phyloP scores from a whole-genome alignment of 2,329 filamentous ascomycete genomes.

The Sclerotinia spermophila region DNA sequence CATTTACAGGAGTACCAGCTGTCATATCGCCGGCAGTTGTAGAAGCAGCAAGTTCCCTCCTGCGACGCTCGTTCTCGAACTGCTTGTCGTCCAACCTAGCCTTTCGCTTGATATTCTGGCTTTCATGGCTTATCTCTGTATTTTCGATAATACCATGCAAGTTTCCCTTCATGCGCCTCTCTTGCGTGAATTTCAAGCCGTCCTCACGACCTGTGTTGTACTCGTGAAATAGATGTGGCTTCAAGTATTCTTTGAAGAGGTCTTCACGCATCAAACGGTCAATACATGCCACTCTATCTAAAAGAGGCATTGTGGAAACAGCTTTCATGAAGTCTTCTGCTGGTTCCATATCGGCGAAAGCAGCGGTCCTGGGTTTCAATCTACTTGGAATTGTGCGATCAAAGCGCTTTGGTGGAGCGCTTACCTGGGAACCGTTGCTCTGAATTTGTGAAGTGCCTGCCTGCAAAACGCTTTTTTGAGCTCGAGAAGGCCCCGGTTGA shows the following conservation, averaged over 20 bases:
- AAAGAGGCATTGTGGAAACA: neutral
- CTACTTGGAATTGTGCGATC: neutral
- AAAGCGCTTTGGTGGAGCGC: neutral
- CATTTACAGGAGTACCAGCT: neutral
- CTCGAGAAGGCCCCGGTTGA: neutral
- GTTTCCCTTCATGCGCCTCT: neutral
- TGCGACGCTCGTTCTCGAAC: neutral
- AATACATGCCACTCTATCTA: neutral
- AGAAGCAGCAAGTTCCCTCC: neutral
- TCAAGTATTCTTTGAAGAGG: neutral
- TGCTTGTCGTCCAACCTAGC: neutral
- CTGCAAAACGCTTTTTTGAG: neutral
- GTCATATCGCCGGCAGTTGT: neutral
- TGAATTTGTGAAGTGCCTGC: neutral
- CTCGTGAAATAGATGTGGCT: neutral
- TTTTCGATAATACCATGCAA: neutral
- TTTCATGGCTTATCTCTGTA: neutral
- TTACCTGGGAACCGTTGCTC: neutral
- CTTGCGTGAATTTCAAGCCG: neutral
- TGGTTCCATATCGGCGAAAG: neutral
- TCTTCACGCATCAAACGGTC: constrained; percentile 1
- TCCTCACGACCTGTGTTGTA: neutral
- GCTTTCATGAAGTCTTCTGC: constrained; percentile 2
- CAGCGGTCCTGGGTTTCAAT: neutral
- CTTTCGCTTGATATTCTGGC: neutral